Base-by-base conservation (phyloP, 768 basidiomycete species). In the Phanerochaete carnosa region DNA sequence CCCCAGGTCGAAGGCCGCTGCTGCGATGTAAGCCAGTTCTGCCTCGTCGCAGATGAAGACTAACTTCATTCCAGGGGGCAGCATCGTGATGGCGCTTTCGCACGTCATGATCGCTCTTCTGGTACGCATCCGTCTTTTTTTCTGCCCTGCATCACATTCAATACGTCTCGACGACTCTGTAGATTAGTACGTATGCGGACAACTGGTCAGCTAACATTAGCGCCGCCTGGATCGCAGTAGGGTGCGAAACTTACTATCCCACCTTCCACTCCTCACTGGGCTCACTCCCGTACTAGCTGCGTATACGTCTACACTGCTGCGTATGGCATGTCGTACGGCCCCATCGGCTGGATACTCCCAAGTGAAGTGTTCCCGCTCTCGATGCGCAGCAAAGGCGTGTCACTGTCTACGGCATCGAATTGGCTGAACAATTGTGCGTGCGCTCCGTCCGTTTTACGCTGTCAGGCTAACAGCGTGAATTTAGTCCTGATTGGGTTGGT, bases 331-430 rank as follows among this genome's bases (percentile, higher is more conserved):
- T 89, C 87, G 32, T 84, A 89, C 62, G 92, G 92, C 0, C 90
- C 92, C 0, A 81, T 94, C 62, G 87, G 86, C 2, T 94, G 92
- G 92, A 85, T 93, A 1, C 81, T 94, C 8, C 89, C 92, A 0
- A 86, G 84, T 63, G 92, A 95, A 72, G 85, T 95, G 1, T 93
- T 94, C 68, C 85, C 93, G 1, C 75, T 90, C 0, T 88, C 89
- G 2, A 80, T 90, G 74, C 79, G 92, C 62, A 88, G 89, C 65
- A 87, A 87, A 68, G 94, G 94, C 51, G 92, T 94, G 4, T 84
- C 92, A 25, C 67, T 95, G 23, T 86, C 90, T 22, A 94, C 92
- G 1, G 88, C 90, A 2, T 90, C 88, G n/a, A 91, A 90, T 64
- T 94, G 92, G 92, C 66, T 83, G 26, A 93, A 93, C 67, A 94